These are phyloP conservation scores for Coniochaeta sp. DNA, from an alignment of 2,329 filamentous ascomycete species.

Conservation along the genomic window DNA sequence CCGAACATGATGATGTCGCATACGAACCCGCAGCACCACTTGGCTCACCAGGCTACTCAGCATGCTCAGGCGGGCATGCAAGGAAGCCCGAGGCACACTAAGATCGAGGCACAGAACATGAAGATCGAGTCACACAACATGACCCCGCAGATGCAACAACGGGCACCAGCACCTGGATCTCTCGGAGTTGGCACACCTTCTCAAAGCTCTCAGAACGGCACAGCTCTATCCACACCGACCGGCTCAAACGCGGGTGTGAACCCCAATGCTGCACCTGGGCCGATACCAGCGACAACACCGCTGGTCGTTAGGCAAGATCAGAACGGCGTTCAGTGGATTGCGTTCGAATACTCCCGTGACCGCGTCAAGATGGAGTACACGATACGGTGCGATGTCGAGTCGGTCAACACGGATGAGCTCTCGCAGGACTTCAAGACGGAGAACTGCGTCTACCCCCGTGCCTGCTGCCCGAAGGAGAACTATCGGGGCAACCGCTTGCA, in stretches of 20 bases:
- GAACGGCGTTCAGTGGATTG: constrained; percentile 98
- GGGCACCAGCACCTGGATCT: constrained; percentile 43
- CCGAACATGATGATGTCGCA: constrained; percentile 63
- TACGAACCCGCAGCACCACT: constrained; percentile 47
- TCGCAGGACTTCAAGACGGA: constrained; percentile 89
- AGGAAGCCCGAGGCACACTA: constrained; percentile 53
- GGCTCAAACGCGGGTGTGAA: constrained; percentile 53
- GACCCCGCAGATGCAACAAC: constrained; percentile 50
- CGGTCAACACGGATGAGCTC: constrained; percentile 83
- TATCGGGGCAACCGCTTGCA: constrained; percentile 93
- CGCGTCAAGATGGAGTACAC: constrained; percentile 99
- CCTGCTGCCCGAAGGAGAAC: constrained; percentile 90
- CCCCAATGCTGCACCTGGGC: constrained; percentile 86
- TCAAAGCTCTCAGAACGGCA: constrained; percentile 31
- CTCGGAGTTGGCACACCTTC: constrained; percentile 31
- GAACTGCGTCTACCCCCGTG: constrained; percentile 95
- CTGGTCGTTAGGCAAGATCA: constrained; percentile 90
- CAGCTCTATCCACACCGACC: constrained; percentile 36
- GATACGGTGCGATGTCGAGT: constrained; percentile 95
- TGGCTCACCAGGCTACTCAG: constrained; percentile 52
- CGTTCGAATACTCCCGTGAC: constrained; percentile 95
- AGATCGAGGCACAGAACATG: constrained; percentile 53
- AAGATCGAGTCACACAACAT: constrained; percentile 33
- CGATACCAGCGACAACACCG: constrained; percentile 93
- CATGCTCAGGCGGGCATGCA: constrained; percentile 49